Base-by-base conservation (phyloP, 2,329 filamentous ascomycete genomes). In the Juglanconis sp. region DNA sequence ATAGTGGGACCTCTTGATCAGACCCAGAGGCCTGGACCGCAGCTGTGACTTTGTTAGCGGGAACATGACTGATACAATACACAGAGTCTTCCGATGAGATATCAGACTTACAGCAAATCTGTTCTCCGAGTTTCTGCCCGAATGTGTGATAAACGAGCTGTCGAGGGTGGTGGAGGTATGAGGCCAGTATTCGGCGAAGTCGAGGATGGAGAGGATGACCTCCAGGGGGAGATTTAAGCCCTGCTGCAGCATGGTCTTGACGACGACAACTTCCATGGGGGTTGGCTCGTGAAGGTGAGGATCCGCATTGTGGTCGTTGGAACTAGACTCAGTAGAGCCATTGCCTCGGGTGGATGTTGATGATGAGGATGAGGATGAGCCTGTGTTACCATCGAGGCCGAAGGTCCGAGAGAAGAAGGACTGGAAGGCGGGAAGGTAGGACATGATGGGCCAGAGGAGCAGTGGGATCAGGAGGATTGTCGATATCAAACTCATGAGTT, bases 181-280 rank as follows among this genome's bases (percentile, higher is more conserved):
- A 13, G 79, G 80, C 85, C 86, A 88, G 70, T 87, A 88, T 70
- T 87, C 84, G 57, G 84, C 86, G 34, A 75, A 69, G 66, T 88
- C 85, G 57, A 87, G 70, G 50, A 88, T 78, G 50, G 71, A 68
- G 66, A 87, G 80, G 42, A 85, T 73, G 0, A 88, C 61, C 62
- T 87, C 85, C 1, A 75, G 69, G 0, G 86, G 85, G 1, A 88
- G 71, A 2, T 68, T 69, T 6, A 72, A 70, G 10, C 70, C 73
- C 56, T 75, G 74, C 32, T 66, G 67, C n/a, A 88, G 68, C 69
- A 83, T 76, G 11, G 74, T 67, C 56, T 81, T 82, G 10, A 79
- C 76, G 1, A 79, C 69, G 3, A 78, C 63, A 1, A 87, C 78
- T 67, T 88, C 83, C 46, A 74, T 69, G 4, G 78, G 69, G 0